These are phyloP conservation scores for Arthrobotrys sphaeroides DNA, from an alignment of 2,329 filamentous ascomycete species.

Conservation along the genomic window DNA sequence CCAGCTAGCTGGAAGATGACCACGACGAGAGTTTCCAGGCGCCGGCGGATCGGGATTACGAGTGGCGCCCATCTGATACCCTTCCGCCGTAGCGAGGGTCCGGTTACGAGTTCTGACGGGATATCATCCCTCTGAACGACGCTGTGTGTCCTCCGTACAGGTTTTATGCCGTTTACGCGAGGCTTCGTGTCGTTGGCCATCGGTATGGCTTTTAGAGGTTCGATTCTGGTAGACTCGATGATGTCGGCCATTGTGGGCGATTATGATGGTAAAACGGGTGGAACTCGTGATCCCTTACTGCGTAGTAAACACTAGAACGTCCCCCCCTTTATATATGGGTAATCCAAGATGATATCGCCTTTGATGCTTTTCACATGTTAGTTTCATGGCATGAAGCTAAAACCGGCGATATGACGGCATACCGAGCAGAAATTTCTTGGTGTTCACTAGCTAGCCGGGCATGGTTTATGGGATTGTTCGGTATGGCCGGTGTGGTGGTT, in stretches of 20 bases:
- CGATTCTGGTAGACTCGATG: slow-evolving; percentile 2
- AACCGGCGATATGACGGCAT: slow-evolving; percentile 29
- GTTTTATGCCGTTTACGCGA: slow-evolving; percentile 22
- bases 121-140: slow-evolving; percentile 39
- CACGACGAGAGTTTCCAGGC: slow-evolving; percentile 80
- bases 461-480: slow-evolving; percentile 6
- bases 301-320: not conserved
- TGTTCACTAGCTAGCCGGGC: slow-evolving; percentile 4
- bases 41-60: slow-evolving; percentile 74
- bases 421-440: slow-evolving; percentile 29
- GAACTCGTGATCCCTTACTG: slow-evolving; percentile 10
- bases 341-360: not conserved
- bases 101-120: slow-evolving; percentile 44
- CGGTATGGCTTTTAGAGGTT: slow-evolving; percentile 10
- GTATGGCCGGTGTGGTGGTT: slow-evolving; percentile 9
- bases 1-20: slow-evolving; percentile 78
- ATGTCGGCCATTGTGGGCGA: slow-evolving; percentile 26
- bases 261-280: slow-evolving; percentile 7
- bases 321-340: not conserved
- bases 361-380: slow-evolving; percentile 48
- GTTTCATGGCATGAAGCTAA: not conserved
- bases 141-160: slow-evolving; percentile 22
- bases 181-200: slow-evolving; percentile 21
- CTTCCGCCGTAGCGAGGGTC: not conserved
- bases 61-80: slow-evolving; percentile 85